Percentiles rank a stretch among this genome's conserved stretches.
phyloP scores from a whole-genome alignment of 768 basidiomycete genomes.

The Rhodotorula kratochvilovae region DNA sequence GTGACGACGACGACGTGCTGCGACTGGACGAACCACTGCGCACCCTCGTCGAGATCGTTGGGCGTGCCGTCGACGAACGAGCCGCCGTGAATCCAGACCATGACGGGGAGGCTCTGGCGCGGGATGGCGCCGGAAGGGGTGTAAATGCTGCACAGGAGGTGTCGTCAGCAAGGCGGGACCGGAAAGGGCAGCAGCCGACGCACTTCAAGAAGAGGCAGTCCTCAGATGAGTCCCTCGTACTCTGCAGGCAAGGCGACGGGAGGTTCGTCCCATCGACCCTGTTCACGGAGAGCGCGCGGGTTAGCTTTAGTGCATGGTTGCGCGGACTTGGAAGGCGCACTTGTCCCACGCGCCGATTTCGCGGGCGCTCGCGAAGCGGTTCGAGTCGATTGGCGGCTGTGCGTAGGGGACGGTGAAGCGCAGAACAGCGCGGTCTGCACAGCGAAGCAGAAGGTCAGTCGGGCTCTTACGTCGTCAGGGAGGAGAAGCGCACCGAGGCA shows the following conservation, averaged over 20 bases:
- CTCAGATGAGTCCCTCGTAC: constrained; percentile 52
- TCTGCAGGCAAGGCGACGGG: constrained; percentile 72
- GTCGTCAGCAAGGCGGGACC: constrained; percentile 52
- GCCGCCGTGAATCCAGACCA: constrained; percentile 60
- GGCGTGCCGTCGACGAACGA: constrained; percentile 70
- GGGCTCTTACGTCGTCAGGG: not conserved
- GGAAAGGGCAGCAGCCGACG: constrained; percentile 49
- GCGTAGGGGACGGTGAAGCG: constrained; percentile 38
- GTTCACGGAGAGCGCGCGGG: not conserved
- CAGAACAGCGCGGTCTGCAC: not conserved
- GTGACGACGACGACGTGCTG: constrained; percentile 74
- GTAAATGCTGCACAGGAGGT: constrained; percentile 52
- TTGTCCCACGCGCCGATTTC: not conserved
- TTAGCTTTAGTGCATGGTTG: not conserved
- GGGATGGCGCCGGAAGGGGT: constrained; percentile 51
- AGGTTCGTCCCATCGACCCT: constrained; percentile 44
- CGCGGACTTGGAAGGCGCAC: constrained; percentile 6
- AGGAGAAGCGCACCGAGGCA: not conserved
- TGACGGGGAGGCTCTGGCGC: constrained; percentile 41
- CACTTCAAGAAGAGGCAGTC: constrained; percentile 77
- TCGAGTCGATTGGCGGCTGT: constrained; percentile 1
- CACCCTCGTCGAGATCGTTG: constrained; percentile 68
- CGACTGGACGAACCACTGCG: constrained; percentile 56
- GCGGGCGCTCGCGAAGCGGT: constrained; percentile 16
- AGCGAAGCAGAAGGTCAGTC: not conserved